These are phyloP conservation scores for Nosema granulosis DNA, from an alignment of 371 early-diverging fungal species.

Conservation along the genomic window DNA sequence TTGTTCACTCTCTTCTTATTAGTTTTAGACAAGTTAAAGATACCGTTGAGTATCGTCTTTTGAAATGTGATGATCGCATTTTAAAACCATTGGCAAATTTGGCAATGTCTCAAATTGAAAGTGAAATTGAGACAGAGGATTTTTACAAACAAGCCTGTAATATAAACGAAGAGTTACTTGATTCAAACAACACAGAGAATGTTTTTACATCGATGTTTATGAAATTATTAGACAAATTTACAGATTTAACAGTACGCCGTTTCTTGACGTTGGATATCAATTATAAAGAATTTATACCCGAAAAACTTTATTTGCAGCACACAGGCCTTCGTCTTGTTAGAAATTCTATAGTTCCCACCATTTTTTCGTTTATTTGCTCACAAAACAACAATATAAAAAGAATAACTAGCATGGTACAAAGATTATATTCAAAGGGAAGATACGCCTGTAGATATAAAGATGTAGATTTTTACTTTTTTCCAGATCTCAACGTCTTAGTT, in stretches of 20 bases:
- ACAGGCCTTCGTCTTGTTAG: conserved; percentile 61
- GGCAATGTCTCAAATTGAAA: too few relatives aligned
- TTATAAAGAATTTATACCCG: conserved; percentile 69
- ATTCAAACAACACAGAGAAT: too few relatives aligned
- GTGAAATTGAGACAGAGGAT: too few relatives aligned
- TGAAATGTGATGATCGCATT: not conserved
- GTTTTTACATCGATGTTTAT: too few relatives aligned
- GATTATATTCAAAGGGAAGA: conserved; percentile 48
- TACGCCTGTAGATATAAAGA: conserved; percentile 29
- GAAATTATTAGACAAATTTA: too few relatives aligned
- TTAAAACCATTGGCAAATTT: too few relatives aligned
- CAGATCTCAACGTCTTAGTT: conserved; percentile 68
- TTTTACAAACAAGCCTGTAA: too few relatives aligned
- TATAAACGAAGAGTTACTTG: not conserved
- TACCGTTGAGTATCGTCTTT: conserved; percentile 29
- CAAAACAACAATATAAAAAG: conserved; percentile 86
- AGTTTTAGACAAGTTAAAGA: conserved; percentile 37
- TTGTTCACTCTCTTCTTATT: conserved; percentile 27
- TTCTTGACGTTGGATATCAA: conserved; percentile 76
- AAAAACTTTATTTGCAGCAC: conserved; percentile 72
- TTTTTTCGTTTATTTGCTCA: conserved; percentile 86
- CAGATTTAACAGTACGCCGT: conserved; percentile 65
- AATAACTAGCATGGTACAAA: conserved; percentile 78
- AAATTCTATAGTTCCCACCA: conserved; percentile 79
- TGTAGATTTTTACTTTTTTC: conserved; percentile 57